Evolutionary conservation across 495 filamentous ascomycete species (phyloP).

Genomic region (Cladorrhinum samala): DNA sequence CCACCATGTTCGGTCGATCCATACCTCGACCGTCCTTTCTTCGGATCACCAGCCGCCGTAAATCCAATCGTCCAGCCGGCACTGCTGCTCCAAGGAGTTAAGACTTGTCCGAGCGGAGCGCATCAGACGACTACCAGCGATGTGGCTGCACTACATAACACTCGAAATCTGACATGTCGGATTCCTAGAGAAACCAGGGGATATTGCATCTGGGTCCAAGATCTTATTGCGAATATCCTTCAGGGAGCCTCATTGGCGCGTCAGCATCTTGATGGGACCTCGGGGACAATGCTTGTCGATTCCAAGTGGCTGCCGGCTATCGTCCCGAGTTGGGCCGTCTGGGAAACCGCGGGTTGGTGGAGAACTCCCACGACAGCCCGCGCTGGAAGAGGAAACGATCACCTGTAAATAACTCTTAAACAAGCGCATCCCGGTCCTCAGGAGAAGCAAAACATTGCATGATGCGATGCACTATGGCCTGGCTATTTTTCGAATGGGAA

Average conservation of each 20-base stretch:
- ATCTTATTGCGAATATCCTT: too few species aligned
- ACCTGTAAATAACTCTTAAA: background rate
- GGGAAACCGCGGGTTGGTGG: background rate
- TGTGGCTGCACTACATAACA: too few species aligned
- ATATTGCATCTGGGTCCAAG: too few species aligned
- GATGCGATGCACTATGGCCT: background rate
- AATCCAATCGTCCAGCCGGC: too few species aligned
- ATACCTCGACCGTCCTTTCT: too few species aligned
- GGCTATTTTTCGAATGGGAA: background rate
- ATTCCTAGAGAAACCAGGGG: too few species aligned
- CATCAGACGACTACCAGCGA: background rate
- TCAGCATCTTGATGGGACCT: too few species aligned
- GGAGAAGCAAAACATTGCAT: background rate
- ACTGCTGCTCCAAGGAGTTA: background rate
- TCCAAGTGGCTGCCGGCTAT: background rate
- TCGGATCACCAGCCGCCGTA: too few species aligned
- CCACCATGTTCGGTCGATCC: too few species aligned
- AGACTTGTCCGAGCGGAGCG: background rate
- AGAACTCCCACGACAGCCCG: background rate
- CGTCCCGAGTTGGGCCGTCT: background rate
- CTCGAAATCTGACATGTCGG: too few species aligned
- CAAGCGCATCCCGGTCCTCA: background rate
- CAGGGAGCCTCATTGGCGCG: too few species aligned
- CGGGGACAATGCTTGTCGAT: too few species aligned
- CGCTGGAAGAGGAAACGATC: background rate